phyloP scores from a whole-genome alignment of 2,329 filamentous ascomycete genomes.

The Fusarium virguliforme region DNA sequence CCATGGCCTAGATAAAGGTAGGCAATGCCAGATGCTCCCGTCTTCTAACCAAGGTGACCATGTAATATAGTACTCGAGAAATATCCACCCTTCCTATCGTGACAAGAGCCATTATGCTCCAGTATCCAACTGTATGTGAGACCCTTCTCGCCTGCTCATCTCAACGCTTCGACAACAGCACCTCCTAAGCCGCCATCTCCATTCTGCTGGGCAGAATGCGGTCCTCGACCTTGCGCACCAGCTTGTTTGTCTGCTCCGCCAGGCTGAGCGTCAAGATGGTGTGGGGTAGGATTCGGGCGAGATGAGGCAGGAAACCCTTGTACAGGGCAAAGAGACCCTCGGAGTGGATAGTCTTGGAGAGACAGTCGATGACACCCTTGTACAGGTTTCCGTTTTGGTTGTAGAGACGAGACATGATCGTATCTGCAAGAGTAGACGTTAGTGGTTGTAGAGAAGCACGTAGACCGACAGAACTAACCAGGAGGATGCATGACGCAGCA shows the following conservation, averaged over 20 bases:
- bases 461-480: conserved; percentile 66
- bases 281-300: conserved; percentile 94
- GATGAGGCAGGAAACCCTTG: conserved; percentile 96
- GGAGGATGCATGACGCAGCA: conserved; percentile 99
- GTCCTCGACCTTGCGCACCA: conserved; percentile 84
- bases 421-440: conserved; percentile 70
- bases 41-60: conserved; percentile 36
- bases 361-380: conserved; percentile 90
- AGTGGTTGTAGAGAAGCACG: conserved; percentile 14
- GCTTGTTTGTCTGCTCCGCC: conserved; percentile 97
- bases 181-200: conserved; percentile 48
- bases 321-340: conserved; percentile 95
- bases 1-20: conserved; percentile 32
- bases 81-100: conserved; percentile 30
- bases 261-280: conserved; percentile 94
- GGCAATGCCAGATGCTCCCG: conserved; percentile 43
- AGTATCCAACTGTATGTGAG: conserved; percentile 21
- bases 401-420: conserved; percentile 98
- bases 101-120: conserved; percentile 30
- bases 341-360: conserved; percentile 90
- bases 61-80: conserved; percentile 31
- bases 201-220: conserved; percentile 65
- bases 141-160: conserved; percentile 10
- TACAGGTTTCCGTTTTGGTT: conserved; percentile 99
- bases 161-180: not conserved